Evolutionary conservation across 345 rosid species (phyloP).

Genomic region (Camelina neglecta): DNA sequence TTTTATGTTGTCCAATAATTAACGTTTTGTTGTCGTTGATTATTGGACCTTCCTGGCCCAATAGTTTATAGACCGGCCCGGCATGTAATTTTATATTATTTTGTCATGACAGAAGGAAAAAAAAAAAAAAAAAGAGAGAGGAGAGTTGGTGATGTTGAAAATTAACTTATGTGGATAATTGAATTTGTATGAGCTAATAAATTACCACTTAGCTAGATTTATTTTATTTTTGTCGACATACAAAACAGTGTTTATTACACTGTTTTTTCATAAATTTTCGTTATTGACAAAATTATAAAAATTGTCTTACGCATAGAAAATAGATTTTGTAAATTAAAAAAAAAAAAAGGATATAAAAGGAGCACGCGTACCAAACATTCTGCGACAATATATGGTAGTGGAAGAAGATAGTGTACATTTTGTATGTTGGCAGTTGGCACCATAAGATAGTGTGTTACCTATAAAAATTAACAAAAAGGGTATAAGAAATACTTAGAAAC

Average conservation of each 20-base stretch:
- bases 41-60: constrained; percentile 8
- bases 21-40: neutral
- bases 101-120: too few species aligned
- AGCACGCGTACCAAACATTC: constrained; percentile 39
- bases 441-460: constrained; percentile 13
- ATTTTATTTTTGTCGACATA: neutral
- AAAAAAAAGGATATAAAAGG: neutral
- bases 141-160: neutral
- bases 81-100: neutral
- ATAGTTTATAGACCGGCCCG: neutral
- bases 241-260: neutral
- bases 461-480: constrained; percentile 16
- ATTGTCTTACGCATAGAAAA: neutral
- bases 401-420: constrained; percentile 28
- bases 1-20: neutral
- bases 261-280: neutral
- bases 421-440: constrained; percentile 18
- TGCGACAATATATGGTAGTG: constrained; percentile 29
- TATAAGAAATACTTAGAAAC: constrained; percentile 3
- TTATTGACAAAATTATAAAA: neutral
- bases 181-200: neutral
- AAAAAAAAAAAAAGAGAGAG: too few species aligned
- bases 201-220: neutral
- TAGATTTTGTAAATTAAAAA: neutral
- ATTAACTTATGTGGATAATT: neutral